Percentiles rank a stretch among this genome's conserved stretches.
Evolutionary conservation across 2,329 filamentous ascomycete species (phyloP).

Genomic region (Ampelomyces quisqualis): DNA sequence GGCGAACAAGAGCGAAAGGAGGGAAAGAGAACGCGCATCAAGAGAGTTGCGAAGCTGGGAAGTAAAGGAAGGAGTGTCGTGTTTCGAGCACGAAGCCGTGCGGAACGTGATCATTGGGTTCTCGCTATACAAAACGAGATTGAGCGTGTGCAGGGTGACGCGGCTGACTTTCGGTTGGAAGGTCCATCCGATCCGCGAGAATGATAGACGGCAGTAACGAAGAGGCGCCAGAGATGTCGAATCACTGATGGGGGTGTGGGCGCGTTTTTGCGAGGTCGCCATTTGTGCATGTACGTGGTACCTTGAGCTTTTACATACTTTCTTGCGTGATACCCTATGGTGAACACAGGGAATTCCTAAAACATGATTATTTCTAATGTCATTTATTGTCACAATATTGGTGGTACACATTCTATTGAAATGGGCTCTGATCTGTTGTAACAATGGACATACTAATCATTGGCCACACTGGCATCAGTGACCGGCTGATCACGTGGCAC

Average conservation of each 20-base stretch:
- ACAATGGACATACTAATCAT: too few species aligned
- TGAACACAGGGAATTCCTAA: too few species aligned
- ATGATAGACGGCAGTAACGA: conserved; percentile 1
- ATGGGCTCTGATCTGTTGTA: too few species aligned
- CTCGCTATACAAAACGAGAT: conserved; percentile 66
- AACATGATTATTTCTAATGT: too few species aligned
- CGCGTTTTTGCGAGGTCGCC: too few species aligned
- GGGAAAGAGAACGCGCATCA: conserved; percentile 54
- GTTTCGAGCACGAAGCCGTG: conserved; percentile 64
- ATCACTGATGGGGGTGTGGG: too few species aligned
- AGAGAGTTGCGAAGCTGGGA: conserved; percentile 62
- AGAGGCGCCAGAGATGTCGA: background rate
- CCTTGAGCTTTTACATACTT: background rate
- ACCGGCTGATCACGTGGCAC: background rate
- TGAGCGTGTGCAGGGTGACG: conserved; percentile 55
- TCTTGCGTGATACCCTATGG: background rate
- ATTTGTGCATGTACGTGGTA: background rate
- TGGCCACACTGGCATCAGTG: too few species aligned
- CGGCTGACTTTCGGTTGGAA: conserved; percentile 50
- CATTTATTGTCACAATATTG: too few species aligned
- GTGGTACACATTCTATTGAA: too few species aligned
- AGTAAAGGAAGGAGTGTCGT: conserved; percentile 63
- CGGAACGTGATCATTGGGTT: conserved; percentile 69
- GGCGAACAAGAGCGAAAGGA: conserved; percentile 34
- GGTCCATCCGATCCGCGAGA: conserved; percentile 18